phyloP scores from a whole-genome alignment of 345 rosid genomes.

The Eucalyptus grandis region DNA sequence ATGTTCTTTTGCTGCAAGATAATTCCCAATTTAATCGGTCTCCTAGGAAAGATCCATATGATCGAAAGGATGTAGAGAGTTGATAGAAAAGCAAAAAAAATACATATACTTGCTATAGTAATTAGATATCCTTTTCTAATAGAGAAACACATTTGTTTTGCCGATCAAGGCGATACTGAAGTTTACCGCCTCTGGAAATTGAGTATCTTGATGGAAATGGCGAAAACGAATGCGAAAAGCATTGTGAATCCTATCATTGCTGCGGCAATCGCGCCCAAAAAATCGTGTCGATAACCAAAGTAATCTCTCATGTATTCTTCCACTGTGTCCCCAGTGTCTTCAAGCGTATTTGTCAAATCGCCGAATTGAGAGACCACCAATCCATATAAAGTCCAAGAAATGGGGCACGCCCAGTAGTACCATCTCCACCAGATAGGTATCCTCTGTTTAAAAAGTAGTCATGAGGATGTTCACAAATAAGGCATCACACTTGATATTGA shows the following conservation, averaged over 20 bases:
- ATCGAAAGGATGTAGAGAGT: no score
- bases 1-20: no score
- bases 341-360: neutral
- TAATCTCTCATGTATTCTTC: neutral
- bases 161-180: neutral
- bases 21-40: no score
- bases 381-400: conserved; percentile 27
- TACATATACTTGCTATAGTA: no score
- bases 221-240: conserved; percentile 11
- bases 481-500: neutral
- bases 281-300: conserved; percentile 17
- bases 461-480: neutral
- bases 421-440: conserved; percentile 40
- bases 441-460: neutral
- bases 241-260: conserved; percentile 2
- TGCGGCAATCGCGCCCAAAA: conserved; percentile 14
- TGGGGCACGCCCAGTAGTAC: conserved; percentile 29
- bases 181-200: conserved; percentile 19
- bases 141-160: neutral
- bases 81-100: no score
- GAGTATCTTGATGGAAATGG: conserved; percentile 5
- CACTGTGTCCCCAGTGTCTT: neutral
- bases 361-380: conserved; percentile 22
- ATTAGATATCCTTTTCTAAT: neutral
- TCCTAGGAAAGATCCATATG: no score